Base-by-base conservation (phyloP, 2,329 filamentous ascomycete species). In the Cordyceps farinosa region DNA sequence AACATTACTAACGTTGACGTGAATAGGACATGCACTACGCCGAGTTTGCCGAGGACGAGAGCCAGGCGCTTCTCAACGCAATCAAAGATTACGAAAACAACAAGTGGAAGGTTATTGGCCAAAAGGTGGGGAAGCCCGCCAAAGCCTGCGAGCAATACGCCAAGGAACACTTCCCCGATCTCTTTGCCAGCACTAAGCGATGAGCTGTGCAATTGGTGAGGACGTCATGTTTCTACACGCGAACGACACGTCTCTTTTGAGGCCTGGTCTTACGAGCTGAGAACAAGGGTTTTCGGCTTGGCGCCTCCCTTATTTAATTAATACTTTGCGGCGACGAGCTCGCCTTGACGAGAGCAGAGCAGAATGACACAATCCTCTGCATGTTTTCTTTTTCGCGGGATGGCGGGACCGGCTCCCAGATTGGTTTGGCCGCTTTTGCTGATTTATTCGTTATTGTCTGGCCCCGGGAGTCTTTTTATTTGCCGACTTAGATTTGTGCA, bases 11-110 rank as follows among this genome's bases (percentile, higher is more conserved):
- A 63, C 50, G 3, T 17, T 22, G 38, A 22, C n/a, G 45, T 11
- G 6, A 13, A 6, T 7, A 95, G 91, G 95, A 99, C 71, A 99
- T 99, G 95, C 95, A 99, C 75, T 98, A 98, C 75, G 95, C 95
- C 68, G 95, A 98, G 74, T 98, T 99, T 75, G 93, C 91, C 56
- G 94, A 97, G 80, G 92, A 98, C 73, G 95, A 97, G 86, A 92
- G 87, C 72, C 84, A 88, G 70, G 90, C 90, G 44, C 79, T 99
- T 64, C 85, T 96, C 68, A 92, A 90, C 67, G 95, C 95, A 36
- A 99, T 99, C 79, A 97, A 97, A 78, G 95, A 99, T 75, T 98
- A 98, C 78, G 95, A 99, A 75, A 90, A 92, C 73, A 97, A 96
- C 77, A 98, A 98, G 76, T 99, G 95, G 95, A 98, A 98, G 79